Evolutionary conservation across 306 rosid species (phyloP).

Genomic region (Dalbergia oliveri): DNA sequence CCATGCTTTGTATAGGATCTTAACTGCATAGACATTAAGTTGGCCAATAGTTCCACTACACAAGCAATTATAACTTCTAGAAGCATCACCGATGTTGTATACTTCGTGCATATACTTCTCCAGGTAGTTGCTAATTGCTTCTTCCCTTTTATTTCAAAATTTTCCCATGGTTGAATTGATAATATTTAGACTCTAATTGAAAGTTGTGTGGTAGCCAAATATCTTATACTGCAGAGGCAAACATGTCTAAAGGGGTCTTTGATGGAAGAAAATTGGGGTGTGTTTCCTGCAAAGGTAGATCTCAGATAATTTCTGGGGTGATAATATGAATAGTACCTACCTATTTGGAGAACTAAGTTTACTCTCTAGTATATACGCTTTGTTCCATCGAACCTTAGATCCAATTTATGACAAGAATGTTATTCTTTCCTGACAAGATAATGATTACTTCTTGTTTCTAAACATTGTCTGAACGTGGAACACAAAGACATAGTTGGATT

Average conservation of each 20-base stretch:
- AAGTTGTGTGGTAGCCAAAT: too few species aligned
- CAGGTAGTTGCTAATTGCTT: conserved; percentile 9
- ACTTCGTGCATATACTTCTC: conserved; percentile 11
- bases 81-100: conserved; percentile 18
- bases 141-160: not conserved
- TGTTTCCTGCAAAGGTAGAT: too few species aligned
- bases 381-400: not conserved
- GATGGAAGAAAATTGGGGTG: too few species aligned
- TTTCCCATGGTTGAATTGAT: not conserved
- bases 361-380: not conserved
- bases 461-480: not conserved
- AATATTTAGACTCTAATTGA: not conserved
- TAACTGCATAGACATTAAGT: conserved; percentile 1
- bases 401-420: too few species aligned
- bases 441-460: too few species aligned
- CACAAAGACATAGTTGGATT: not conserved
- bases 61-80: not conserved
- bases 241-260: too few species aligned
- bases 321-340: not conserved
- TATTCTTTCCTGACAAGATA: too few species aligned
- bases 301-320: not conserved
- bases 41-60: not conserved
- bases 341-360: too few species aligned
- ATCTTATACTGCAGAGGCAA: too few species aligned
- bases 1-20: not conserved